phyloP scores from a whole-genome alignment of 2,329 filamentous ascomycete genomes.

The Lachnellula hyalina region DNA sequence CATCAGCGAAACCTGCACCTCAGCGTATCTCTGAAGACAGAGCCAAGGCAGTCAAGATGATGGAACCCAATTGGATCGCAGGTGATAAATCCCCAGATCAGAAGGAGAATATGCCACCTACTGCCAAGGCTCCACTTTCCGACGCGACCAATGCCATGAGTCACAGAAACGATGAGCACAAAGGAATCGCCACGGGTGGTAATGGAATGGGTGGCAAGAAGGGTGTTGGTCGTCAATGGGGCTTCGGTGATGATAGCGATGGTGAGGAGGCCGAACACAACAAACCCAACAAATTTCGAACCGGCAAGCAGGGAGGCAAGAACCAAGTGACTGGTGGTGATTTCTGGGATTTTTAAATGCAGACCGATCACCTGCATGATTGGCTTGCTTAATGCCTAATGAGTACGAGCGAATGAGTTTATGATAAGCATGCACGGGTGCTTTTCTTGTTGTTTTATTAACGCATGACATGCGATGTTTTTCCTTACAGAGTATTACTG shows the following conservation, averaged over 20 bases:
- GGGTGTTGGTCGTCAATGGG: constrained; percentile 41
- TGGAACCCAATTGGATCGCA: constrained; percentile 59
- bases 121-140: constrained; percentile 25
- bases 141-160: constrained; percentile 23
- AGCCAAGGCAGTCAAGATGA: constrained; percentile 66
- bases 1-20: constrained; percentile 39
- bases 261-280: constrained; percentile 33
- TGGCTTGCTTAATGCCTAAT: constrained; percentile 19
- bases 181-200: constrained; percentile 25
- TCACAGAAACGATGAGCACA: constrained; percentile 17
- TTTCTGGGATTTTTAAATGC: constrained; percentile 34
- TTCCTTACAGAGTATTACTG: constrained; percentile 3
- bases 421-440: constrained; percentile 12
- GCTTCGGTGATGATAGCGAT: constrained; percentile 49
- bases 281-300: constrained; percentile 22
- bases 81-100: constrained; percentile 54
- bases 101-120: constrained; percentile 30
- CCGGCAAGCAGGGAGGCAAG: constrained; percentile 25
- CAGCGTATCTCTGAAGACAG: constrained; percentile 51
- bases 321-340: constrained; percentile 29
- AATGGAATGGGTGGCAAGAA: constrained; percentile 29
- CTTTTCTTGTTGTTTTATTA: neutral
- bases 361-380: constrained; percentile 3
- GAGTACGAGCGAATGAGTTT: constrained; percentile 14
- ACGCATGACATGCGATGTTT: constrained; percentile 4